Percentiles rank a stretch among this genome's conserved stretches.
Evolutionary conservation across 2,329 filamentous ascomycete species (phyloP).

Genomic region (Macrophomina tecta): DNA sequence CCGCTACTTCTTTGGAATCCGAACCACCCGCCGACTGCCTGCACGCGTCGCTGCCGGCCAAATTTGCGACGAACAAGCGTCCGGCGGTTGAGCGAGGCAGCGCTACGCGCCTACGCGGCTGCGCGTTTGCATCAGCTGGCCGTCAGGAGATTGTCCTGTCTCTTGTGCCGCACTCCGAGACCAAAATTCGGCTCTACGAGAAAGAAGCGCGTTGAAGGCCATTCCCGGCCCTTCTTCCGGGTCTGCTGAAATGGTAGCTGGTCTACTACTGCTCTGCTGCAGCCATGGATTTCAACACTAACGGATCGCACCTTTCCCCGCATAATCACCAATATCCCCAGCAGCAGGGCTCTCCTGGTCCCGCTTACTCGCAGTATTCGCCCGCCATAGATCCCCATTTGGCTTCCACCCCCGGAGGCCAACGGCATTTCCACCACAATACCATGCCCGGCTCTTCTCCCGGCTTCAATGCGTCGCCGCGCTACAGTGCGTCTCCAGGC

Average conservation of each 20-base stretch:
- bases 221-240: slow-evolving; percentile 9
- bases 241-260: neutral
- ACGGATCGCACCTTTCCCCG: slow-evolving; percentile 36
- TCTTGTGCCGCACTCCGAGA: slow-evolving; percentile 13
- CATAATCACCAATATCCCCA: slow-evolving; percentile 42
- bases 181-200: slow-evolving; percentile 24
- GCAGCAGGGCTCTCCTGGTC: slow-evolving; percentile 36
- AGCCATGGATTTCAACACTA: slow-evolving; percentile 25
- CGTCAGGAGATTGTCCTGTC: slow-evolving; percentile 38
- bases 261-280: slow-evolving; percentile 10
- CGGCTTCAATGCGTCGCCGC: slow-evolving; percentile 40
- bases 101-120: slow-evolving; percentile 28
- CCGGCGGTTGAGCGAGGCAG: slow-evolving; percentile 29
- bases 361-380: slow-evolving; percentile 34
- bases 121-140: slow-evolving; percentile 25
- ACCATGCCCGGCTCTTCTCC: slow-evolving; percentile 31
- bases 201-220: neutral
- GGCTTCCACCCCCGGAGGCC: slow-evolving; percentile 3
- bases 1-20: slow-evolving; percentile 1
- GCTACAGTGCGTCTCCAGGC: slow-evolving; percentile 46
- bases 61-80: slow-evolving; percentile 30
- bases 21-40: slow-evolving; percentile 26
- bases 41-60: slow-evolving; percentile 29
- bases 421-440: slow-evolving; percentile 44
- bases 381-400: slow-evolving; percentile 13